Base-by-base conservation (phyloP, 768 basidiomycete genomes). In the Pulveroboletus sp. region DNA sequence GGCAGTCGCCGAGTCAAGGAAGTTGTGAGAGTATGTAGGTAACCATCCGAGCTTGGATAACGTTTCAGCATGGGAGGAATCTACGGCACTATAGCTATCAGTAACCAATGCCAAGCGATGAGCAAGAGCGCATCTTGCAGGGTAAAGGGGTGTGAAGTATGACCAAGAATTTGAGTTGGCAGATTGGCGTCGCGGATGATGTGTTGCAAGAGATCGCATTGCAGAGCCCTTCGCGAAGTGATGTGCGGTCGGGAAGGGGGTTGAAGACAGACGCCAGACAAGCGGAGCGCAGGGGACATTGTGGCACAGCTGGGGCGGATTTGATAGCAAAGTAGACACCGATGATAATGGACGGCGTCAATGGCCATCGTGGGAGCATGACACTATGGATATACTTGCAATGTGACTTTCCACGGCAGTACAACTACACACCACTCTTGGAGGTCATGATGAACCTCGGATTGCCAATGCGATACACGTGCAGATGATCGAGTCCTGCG, bases 401-500 rank as follows among this genome's bases (percentile, higher is more conserved):
- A 45, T n/a, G 52, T 36, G 50, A 43, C 32, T 50, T 41, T 53
- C 44, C 52, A 48, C 49, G 56, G 62, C 37, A 48, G 59, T 58
- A 68, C 39, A 43, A 63, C 48, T 59, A 66, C 51, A 29, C 51
- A 37, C 44, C 61, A 49, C 35, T 31, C 51, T 54, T 43, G 47
- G 34, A 43, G 36, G 49, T 65, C 54, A 66, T 39, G 56, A 68
- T 49, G 65, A 64, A 46, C 75, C 78, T 65, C 80, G 78, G 51
- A 83, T 68, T 26, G 80, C 81, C 57, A 83, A 79, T 32, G 80
- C 81, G 48, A 81, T 76, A 65, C 81, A 82, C 51, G 81, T 78
- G 70, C 81, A 82, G 54, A 83, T 81, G 50, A 83, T 64, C 30
- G 79, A 85, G 63, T 89, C 89, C 89, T 92, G 68, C 44, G 36